phyloP scores from a whole-genome alignment of 176 grass and related monocot genomes.

The Olyra latifolia region DNA sequence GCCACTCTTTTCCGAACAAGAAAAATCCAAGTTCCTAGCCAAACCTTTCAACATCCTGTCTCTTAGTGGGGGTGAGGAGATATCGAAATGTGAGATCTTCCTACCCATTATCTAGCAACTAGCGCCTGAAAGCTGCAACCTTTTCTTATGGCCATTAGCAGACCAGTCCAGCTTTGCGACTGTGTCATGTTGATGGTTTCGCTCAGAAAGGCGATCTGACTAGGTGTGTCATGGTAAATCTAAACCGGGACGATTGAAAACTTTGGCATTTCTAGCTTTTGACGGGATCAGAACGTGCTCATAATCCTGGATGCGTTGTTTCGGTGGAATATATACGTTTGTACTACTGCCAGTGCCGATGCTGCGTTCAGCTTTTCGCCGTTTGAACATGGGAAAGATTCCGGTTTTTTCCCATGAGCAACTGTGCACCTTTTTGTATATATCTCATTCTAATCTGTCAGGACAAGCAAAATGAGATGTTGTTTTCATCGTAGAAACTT shows the following conservation, averaged over 20 bases:
- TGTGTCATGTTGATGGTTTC: constrained; percentile 37
- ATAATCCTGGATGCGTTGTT: neutral
- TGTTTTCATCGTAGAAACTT: constrained; percentile 28
- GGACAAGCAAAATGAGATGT: constrained; percentile 10
- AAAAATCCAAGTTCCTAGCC: neutral
- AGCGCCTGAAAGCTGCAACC: constrained; percentile 29
- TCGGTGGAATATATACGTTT: constrained; percentile 28
- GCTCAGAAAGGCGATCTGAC: constrained; percentile 12
- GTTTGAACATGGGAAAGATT: constrained; percentile 52
- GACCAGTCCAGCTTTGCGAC: constrained; percentile 32
- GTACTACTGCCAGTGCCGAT: neutral
- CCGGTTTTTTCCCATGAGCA: constrained; percentile 5
- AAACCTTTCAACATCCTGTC: constrained; percentile 41
- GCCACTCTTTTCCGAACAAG: neutral
- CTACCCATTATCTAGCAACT: constrained; percentile 45
- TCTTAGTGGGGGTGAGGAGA: constrained; percentile 39
- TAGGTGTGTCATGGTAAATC: neutral
- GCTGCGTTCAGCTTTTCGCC: constrained; percentile 8
- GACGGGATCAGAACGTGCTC: constrained; percentile 45
- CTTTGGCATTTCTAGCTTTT: constrained; percentile 47
- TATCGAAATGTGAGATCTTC: constrained; percentile 46
- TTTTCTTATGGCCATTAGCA: constrained; percentile 26
- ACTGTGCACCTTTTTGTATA: neutral
- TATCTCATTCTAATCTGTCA: constrained; percentile 14
- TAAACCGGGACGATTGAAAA: constrained; percentile 37